phyloP scores from a whole-genome alignment of 176 grass and related monocot species.

The Pharus latifolius region DNA sequence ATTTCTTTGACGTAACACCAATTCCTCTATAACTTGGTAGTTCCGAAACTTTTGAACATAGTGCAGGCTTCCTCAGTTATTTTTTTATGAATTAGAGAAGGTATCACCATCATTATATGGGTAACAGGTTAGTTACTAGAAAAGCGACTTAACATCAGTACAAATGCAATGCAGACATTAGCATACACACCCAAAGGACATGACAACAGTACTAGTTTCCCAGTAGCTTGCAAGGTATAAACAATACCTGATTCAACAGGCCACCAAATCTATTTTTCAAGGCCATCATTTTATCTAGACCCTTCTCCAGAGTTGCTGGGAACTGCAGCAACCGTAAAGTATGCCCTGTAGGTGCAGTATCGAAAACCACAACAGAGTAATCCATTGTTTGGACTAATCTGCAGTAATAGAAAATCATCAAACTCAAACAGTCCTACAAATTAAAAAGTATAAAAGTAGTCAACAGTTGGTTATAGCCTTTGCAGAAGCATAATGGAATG shows the following conservation, averaged over 20 bases:
- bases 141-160: background rate
- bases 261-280: conserved; percentile 96
- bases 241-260: conserved; percentile 75
- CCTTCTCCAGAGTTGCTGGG: conserved; percentile 94
- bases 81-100: conserved; percentile 4
- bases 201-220: background rate
- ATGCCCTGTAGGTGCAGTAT: conserved; percentile 98
- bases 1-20: background rate
- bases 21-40: background rate
- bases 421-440: background rate
- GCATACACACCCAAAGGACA: background rate
- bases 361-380: conserved; percentile 99
- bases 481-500: background rate
- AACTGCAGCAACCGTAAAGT: conserved; percentile 93
- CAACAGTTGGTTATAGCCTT: too few species aligned
- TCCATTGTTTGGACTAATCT: conserved; percentile 99
- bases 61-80: background rate
- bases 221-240: conserved; percentile 16
- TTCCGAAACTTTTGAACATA: background rate
- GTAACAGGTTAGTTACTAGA: background rate
- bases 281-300: conserved; percentile 90
- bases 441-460: background rate
- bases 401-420: conserved; percentile 17
- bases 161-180: background rate
- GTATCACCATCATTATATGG: background rate